Conservation (phyloP, 1,139 yeast species). For the Tardiomyces depauwii region DNA sequence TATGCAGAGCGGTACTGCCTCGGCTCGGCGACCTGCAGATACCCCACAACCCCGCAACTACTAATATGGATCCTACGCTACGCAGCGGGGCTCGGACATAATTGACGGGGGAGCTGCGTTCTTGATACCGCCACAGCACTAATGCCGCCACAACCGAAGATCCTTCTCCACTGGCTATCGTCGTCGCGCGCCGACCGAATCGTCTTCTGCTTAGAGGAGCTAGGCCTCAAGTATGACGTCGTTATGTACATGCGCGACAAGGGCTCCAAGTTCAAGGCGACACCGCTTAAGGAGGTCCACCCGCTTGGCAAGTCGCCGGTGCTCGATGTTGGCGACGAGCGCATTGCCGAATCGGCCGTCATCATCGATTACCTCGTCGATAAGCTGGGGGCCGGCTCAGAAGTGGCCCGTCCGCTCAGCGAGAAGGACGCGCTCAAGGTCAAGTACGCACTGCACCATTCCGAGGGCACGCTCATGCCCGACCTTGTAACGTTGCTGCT, state of each 20-base stretch:
- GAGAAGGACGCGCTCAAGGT: not conserved
- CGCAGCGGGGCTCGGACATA: too few species aligned
- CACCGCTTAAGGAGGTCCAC: not conserved
- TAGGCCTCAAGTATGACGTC: not conserved
- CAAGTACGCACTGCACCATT: not conserved
- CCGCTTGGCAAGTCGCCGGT: constrained; percentile 1
- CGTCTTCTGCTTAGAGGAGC: not conserved
- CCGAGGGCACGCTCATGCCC: not conserved
- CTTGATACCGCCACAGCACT: too few species aligned
- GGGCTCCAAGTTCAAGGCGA: not conserved
- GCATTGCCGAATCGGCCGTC: constrained; percentile 1
- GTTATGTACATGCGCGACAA: not conserved
- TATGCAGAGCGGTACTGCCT: too few species aligned
- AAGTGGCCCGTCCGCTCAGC: not conserved
- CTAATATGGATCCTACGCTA: too few species aligned
- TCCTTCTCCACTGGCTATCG: not conserved
- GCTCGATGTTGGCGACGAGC: constrained; percentile 1
- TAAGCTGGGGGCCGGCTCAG: not conserved
- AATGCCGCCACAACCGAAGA: not conserved
- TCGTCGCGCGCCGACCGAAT: not conserved
- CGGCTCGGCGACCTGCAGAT: too few species aligned
- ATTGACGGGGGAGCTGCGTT: too few species aligned
- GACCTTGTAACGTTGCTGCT: not conserved
- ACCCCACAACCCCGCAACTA: too few species aligned
- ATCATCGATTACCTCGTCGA: constrained; percentile 2